These are phyloP conservation scores for Trapa incisa DNA, from an alignment of 345 rosid species.

Conservation along the genomic window DNA sequence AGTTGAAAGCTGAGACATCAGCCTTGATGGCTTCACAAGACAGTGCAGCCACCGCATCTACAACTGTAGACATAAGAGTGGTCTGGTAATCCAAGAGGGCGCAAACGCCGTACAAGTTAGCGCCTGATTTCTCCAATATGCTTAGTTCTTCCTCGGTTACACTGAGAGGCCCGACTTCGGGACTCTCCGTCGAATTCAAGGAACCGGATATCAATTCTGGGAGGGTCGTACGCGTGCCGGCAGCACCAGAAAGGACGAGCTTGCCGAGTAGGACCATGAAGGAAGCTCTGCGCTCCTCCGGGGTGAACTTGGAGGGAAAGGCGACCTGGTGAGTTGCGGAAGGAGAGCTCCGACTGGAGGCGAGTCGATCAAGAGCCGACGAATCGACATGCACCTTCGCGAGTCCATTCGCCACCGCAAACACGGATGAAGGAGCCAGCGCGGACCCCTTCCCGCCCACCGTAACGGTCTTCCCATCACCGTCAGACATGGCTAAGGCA, in stretches of 20 bases:
- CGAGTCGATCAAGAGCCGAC: conserved; percentile 37
- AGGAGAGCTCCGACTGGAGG: conserved; percentile 14
- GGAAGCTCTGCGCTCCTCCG: conserved; percentile 37
- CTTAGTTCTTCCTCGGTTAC: conserved; percentile 35
- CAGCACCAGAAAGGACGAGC: conserved; percentile 28
- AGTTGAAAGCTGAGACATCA: conserved; percentile 34
- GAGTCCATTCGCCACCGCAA: conserved; percentile 31
- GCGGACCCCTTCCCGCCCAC: conserved; percentile 30
- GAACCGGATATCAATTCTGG: conserved; percentile 21
- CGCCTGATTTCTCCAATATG: conserved; percentile 23
- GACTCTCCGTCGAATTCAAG: conserved; percentile 15
- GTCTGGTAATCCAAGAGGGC: conserved; percentile 46
- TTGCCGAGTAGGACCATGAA: conserved; percentile 43
- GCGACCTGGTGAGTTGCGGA: conserved; percentile 7
- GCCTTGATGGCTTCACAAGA: conserved; percentile 59
- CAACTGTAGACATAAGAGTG: conserved; percentile 31
- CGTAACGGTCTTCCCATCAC: conserved; percentile 3
- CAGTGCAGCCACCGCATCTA: conserved; percentile 55
- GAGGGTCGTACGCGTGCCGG: conserved; percentile 25
- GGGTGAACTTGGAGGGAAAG: conserved; percentile 14
- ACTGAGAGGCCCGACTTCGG: conserved; percentile 13
- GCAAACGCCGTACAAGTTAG: conserved; percentile 34
- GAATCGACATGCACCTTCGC: conserved; percentile 40
- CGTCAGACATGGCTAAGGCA: too few species aligned
- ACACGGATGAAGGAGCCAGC: conserved; percentile 33